Evolutionary conservation across 2,329 filamentous ascomycete genomes (phyloP).

Genomic region (Raffaelea ambrosiae): DNA sequence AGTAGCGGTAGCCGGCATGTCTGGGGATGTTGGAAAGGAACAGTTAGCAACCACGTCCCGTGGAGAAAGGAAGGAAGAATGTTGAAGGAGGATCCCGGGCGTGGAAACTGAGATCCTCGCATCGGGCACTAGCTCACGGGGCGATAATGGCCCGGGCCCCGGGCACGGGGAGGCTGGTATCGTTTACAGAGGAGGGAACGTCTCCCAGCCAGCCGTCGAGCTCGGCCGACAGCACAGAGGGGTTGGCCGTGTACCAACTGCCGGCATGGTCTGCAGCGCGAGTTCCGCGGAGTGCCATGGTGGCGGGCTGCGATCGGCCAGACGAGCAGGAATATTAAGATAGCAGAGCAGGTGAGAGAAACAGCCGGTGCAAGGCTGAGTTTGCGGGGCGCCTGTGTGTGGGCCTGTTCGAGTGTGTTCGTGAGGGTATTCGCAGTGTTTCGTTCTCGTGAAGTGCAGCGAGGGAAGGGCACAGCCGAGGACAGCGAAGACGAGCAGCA

Average conservation of each 20-base stretch:
- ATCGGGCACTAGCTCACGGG: slow-evolving; percentile 71
- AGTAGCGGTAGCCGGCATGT: slow-evolving; percentile 90
- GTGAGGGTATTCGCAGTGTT: too few species aligned
- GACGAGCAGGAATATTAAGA: too few species aligned
- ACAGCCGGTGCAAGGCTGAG: too few species aligned
- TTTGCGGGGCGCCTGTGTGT: too few species aligned
- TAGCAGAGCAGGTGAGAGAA: too few species aligned
- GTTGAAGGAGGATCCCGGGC: slow-evolving; percentile 11
- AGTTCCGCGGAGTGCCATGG: slow-evolving; percentile 11
- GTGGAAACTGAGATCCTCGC: too few species aligned
- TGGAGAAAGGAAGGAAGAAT: neutral
- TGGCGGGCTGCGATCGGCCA: neutral
- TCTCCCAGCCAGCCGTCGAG: slow-evolving; percentile 66
- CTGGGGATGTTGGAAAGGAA: slow-evolving; percentile 36
- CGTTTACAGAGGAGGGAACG: slow-evolving; percentile 60
- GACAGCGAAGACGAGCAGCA: too few species aligned
- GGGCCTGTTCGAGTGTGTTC: too few species aligned
- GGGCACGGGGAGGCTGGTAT: slow-evolving; percentile 53
- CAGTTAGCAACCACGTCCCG: neutral
- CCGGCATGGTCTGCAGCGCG: slow-evolving; percentile 55
- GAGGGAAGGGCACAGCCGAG: too few species aligned
- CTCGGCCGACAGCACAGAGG: slow-evolving; percentile 51
- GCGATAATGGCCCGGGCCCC: slow-evolving; percentile 82
- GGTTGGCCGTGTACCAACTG: slow-evolving; percentile 71
- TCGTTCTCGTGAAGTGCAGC: too few species aligned